Evolutionary conservation across 2,329 filamentous ascomycete species (phyloP).

Genomic region (Ophiostoma triangulosporum): DNA sequence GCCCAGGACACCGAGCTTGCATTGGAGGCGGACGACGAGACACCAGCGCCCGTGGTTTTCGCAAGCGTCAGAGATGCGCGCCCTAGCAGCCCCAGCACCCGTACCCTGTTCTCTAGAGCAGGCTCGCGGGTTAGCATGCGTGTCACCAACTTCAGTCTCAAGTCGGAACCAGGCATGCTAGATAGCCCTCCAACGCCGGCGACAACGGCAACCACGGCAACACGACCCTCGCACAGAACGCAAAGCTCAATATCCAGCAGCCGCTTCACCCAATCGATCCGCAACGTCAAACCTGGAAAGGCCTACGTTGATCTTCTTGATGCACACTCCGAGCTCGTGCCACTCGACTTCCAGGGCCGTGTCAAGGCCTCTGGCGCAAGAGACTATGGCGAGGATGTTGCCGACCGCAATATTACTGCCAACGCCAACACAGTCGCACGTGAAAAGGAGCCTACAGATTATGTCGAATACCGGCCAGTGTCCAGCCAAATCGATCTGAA

Average conservation of each 20-base stretch:
- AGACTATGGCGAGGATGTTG: constrained; percentile 52
- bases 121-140: background rate
- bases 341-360: constrained; percentile 34
- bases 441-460: background rate
- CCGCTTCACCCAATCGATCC: background rate
- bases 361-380: constrained; percentile 36
- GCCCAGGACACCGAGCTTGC: background rate
- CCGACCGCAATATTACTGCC: constrained; percentile 41
- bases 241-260: constrained; percentile 6
- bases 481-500: background rate
- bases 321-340: constrained; percentile 38
- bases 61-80: constrained; percentile 17
- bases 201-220: background rate
- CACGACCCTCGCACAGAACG: background rate
- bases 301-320: constrained; percentile 41
- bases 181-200: background rate
- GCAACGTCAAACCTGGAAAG: background rate
- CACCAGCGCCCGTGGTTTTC: constrained; percentile 20
- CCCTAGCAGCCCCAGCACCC: constrained; percentile 13
- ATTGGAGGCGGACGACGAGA: constrained; percentile 1
- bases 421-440: constrained; percentile 12
- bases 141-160: background rate
- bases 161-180: background rate
- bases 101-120: constrained; percentile 21
- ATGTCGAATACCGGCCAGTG: background rate